Percentiles rank a stretch among this genome's conserved stretches.
Evolutionary conservation across 495 filamentous ascomycete genomes (phyloP).

Genomic region (Letharia lupina): DNA sequence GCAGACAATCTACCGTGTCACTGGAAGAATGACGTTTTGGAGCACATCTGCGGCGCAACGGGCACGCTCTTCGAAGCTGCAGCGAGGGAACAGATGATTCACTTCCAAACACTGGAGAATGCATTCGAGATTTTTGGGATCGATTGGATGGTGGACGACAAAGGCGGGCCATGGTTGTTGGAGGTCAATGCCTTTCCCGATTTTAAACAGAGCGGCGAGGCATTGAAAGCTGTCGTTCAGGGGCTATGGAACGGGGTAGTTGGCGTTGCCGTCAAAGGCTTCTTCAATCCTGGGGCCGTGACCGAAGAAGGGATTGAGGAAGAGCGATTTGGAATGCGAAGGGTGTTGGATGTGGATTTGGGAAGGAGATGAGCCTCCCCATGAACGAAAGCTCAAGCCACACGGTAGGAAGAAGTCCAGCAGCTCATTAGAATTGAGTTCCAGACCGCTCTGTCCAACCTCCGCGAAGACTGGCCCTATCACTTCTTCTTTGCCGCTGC

Average conservation of each 20-base stretch:
- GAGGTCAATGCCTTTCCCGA: conserved; percentile 98
- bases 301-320: conserved; percentile 24
- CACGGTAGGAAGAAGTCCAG: neutral
- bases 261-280: conserved; percentile 52
- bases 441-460: neutral
- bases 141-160: conserved; percentile 74
- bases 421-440: neutral
- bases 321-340: conserved; percentile 37
- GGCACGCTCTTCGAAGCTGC: conserved; percentile 78
- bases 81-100: conserved; percentile 66
- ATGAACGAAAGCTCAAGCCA: neutral
- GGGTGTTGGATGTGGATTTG: conserved; percentile 55
- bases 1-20: conserved; percentile 25
- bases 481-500: conserved; percentile 17
- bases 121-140: conserved; percentile 89
- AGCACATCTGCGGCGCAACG: conserved; percentile 64
- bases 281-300: conserved; percentile 41
- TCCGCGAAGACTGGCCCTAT: neutral
- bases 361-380: conserved; percentile 35
- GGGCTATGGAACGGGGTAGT: conserved; percentile 71
- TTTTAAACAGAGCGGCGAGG: conserved; percentile 79
- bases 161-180: conserved; percentile 59
- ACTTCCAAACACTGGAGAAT: conserved; percentile 84
- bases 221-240: conserved; percentile 57
- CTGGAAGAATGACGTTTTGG: conserved; percentile 55